phyloP scores from a whole-genome alignment of 345 rosid genomes.

The Heritiera littoralis region DNA sequence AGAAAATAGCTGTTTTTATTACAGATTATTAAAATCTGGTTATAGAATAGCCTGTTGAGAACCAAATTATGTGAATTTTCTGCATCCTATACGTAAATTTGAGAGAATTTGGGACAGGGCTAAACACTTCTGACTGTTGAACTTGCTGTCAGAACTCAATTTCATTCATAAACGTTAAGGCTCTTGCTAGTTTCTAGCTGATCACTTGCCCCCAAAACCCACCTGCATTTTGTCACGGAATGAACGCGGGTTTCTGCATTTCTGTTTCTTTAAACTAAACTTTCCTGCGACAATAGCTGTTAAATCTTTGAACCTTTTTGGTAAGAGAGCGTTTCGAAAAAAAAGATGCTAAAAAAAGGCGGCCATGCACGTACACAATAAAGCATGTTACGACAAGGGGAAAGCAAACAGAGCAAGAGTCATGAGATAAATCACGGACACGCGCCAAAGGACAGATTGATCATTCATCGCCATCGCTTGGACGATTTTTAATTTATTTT shows the following conservation, averaged over 20 bases:
- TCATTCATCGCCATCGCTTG: conserved; percentile 2
- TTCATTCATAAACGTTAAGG: too few species aligned
- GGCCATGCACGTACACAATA: background rate
- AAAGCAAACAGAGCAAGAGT: background rate
- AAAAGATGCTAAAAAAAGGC: background rate
- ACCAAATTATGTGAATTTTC: too few species aligned
- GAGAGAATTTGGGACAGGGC: too few species aligned
- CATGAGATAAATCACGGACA: background rate
- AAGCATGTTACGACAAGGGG: background rate
- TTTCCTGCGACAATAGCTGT: background rate
- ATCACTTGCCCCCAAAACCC: background rate
- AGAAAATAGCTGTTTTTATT: background rate
- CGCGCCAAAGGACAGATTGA: conserved; percentile 7
- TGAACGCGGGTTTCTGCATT: background rate
- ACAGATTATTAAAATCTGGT: background rate
- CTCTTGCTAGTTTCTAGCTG: too few species aligned
- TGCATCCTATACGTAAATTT: too few species aligned
- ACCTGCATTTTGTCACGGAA: background rate
- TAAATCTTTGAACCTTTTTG: background rate
- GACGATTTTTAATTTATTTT: background rate
- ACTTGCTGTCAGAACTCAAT: too few species aligned
- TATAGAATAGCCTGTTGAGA: too few species aligned
- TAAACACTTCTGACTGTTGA: too few species aligned
- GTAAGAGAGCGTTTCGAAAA: background rate
- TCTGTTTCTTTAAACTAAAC: background rate